Percentiles rank a stretch among this genome's conserved stretches.
These are phyloP conservation scores for Suhomyces vadensis DNA, from an alignment of 805 yeast genomes.

Conservation along the genomic window DNA sequence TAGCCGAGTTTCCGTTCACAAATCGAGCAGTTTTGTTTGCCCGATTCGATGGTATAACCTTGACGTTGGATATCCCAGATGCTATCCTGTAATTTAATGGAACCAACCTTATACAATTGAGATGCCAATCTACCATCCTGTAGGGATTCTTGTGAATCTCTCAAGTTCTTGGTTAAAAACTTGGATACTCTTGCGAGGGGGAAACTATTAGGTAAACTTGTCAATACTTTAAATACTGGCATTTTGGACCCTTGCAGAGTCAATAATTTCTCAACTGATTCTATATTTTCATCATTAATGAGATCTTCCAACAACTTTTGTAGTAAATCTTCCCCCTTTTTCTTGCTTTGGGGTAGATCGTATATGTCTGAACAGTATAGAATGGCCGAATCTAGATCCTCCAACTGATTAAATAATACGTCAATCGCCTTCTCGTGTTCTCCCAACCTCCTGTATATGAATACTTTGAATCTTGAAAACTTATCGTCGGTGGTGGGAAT, in stretches of 20 bases:
- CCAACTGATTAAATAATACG: slow-evolving; percentile 56
- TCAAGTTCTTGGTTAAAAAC: slow-evolving; percentile 48
- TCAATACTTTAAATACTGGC: slow-evolving; percentile 46
- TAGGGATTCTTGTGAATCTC: slow-evolving; percentile 39
- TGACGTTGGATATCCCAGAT: slow-evolving; percentile 40
- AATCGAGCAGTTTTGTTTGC: slow-evolving; percentile 50
- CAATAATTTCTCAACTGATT: slow-evolving; percentile 43
- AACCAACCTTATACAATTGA: slow-evolving; percentile 54
- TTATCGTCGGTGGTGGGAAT: slow-evolving; percentile 34
- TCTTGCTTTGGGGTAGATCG: slow-evolving; percentile 28
- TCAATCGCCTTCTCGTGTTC: slow-evolving; percentile 65
- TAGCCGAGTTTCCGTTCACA: slow-evolving; percentile 60
- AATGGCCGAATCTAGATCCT: slow-evolving; percentile 60
- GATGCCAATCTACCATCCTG: slow-evolving; percentile 44
- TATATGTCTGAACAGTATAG: slow-evolving; percentile 57
- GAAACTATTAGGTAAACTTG: slow-evolving; percentile 52
- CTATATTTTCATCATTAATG: slow-evolving; percentile 38
- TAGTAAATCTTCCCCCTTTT: slow-evolving; percentile 45
- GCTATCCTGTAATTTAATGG: slow-evolving; percentile 47
- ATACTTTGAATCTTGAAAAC: slow-evolving; percentile 50
- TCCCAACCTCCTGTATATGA: slow-evolving; percentile 57
- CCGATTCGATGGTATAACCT: slow-evolving; percentile 39
- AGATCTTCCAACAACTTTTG: slow-evolving; percentile 51
- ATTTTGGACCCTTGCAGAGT: slow-evolving; percentile 48
- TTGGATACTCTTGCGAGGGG: slow-evolving; percentile 44